A percentile compares a stretch with the other conserved stretches of the same genome.
Evolutionary conservation across 805 yeast genomes (phyloP).

Genomic region (Candida schatavii): DNA sequence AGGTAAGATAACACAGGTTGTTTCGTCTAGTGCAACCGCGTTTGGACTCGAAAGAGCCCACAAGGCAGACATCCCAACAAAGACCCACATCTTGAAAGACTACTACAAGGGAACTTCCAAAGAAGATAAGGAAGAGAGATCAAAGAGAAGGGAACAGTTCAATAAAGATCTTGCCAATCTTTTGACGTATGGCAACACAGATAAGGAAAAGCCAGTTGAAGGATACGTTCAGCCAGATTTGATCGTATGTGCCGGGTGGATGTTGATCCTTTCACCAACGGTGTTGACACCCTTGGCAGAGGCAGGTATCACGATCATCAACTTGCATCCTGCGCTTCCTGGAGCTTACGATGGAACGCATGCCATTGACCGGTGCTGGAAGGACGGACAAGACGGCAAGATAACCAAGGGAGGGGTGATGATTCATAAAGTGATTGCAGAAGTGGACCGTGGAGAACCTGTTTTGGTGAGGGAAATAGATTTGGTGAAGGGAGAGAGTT

Average conservation of each 20-base stretch:
- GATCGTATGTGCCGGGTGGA: conserved; percentile 98
- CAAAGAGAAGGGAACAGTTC: conserved; percentile 62
- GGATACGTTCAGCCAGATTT: conserved; percentile 63
- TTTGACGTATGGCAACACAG: conserved; percentile 48
- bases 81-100: conserved; percentile 63
- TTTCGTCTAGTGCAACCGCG: conserved; percentile 84
- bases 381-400: conserved; percentile 86
- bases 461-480: conserved; percentile 76
- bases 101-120: conserved; percentile 78
- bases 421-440: conserved; percentile 96
- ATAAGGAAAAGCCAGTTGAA: not conserved
- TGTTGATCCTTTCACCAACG: conserved; percentile 80
- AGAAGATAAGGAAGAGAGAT: conserved; percentile 57
- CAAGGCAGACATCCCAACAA: conserved; percentile 58
- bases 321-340: conserved; percentile 95
- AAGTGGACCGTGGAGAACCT: conserved; percentile 93
- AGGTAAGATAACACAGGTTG: conserved; percentile 67
- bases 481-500: conserved; percentile 65
- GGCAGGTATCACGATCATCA: conserved; percentile 73
- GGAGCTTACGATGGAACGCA: conserved; percentile 96
- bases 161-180: conserved; percentile 74
- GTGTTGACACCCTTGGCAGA: conserved; percentile 65
- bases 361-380: conserved; percentile 95
- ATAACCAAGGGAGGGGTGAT: conserved; percentile 82
- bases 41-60: conserved; percentile 82